Evolutionary conservation across 805 yeast genomes (phyloP).

Genomic region (Pichia gijzeniarum): DNA sequence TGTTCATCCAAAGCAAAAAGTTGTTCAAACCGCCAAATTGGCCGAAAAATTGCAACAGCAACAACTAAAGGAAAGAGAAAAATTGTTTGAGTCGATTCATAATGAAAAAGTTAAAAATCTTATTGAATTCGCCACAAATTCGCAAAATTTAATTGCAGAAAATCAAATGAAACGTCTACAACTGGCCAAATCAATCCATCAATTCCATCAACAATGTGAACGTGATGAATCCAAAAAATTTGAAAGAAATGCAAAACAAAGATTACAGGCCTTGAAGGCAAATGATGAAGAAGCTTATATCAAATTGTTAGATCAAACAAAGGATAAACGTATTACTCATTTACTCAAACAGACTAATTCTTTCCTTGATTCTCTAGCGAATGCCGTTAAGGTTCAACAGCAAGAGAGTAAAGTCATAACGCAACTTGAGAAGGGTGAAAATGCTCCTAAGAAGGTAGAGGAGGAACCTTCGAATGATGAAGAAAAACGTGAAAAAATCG

Average conservation of each 20-base stretch:
- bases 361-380: conserved; percentile 71
- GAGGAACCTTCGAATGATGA: conserved; percentile 34
- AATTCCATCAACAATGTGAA: conserved; percentile 53
- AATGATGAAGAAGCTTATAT: conserved; percentile 86
- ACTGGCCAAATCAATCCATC: conserved; percentile 33
- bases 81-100: conserved; percentile 45
- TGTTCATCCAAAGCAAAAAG: conserved; percentile 61
- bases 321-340: conserved; percentile 82
- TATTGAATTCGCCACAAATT: conserved; percentile 29
- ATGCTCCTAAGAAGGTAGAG: conserved; percentile 11
- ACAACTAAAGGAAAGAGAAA: conserved; percentile 53
- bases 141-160: conserved; percentile 26
- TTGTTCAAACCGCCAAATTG: conserved; percentile 66
- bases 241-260: conserved; percentile 79
- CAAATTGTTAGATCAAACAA: conserved; percentile 76
- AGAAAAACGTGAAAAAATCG: conserved; percentile 51
- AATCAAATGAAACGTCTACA: conserved; percentile 27
- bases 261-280: conserved; percentile 80
- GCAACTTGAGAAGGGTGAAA: conserved; percentile 24
- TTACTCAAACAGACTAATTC: conserved; percentile 72
- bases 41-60: conserved; percentile 74
- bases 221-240: conserved; percentile 70
- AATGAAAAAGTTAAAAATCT: conserved; percentile 39
- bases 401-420: conserved; percentile 37
- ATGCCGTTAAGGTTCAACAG: conserved; percentile 75